Conservation (phyloP, 2,329 filamentous ascomycete species). For the Tolypocladium endophyticum region DNA sequence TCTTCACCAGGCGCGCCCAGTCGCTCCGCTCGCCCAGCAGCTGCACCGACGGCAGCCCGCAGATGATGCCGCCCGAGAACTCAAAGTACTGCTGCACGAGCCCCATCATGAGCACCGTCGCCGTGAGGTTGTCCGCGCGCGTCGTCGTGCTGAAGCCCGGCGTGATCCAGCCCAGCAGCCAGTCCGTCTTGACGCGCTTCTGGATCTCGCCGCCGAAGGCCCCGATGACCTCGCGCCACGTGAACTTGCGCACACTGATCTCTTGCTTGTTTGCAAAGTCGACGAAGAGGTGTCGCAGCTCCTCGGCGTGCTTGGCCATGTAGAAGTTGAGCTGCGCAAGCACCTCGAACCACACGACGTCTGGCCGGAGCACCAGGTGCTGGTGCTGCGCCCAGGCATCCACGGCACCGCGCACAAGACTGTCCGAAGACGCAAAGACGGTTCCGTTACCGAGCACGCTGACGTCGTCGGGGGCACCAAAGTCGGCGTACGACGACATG, state of each 20-base stretch:
- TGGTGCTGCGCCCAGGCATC: conserved; percentile 39
- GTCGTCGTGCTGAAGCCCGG: conserved; percentile 32
- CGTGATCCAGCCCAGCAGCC: conserved; percentile 30
- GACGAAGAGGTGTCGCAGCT: conserved; percentile 34
- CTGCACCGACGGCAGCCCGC: conserved; percentile 32
- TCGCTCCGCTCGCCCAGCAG: conserved; percentile 26
- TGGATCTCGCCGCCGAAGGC: conserved; percentile 30
- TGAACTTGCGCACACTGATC: conserved; percentile 18
- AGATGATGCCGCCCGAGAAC: conserved; percentile 24
- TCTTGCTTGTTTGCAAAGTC: conserved; percentile 29
- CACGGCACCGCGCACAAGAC: conserved; percentile 33
- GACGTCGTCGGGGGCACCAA: conserved; percentile 5
- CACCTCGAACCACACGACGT: conserved; percentile 46
- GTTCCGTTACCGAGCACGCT: conserved; percentile 6
- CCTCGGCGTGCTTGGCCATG: conserved; percentile 35
- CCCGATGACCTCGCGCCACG: conserved; percentile 15
- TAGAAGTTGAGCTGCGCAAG: conserved; percentile 40
- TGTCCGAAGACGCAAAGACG: conserved; percentile 21
- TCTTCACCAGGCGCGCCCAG: conserved; percentile 27
- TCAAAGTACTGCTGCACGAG: conserved; percentile 28
- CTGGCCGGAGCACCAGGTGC: conserved; percentile 37
- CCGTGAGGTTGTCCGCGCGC: conserved; percentile 25
- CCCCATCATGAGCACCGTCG: conserved; percentile 34
- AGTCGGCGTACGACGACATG: conserved; percentile 16
- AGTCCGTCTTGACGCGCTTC: conserved; percentile 24